These are phyloP conservation scores for Rhodotorula diobovata DNA, from an alignment of 768 basidiomycete species.

Conservation along the genomic window DNA sequence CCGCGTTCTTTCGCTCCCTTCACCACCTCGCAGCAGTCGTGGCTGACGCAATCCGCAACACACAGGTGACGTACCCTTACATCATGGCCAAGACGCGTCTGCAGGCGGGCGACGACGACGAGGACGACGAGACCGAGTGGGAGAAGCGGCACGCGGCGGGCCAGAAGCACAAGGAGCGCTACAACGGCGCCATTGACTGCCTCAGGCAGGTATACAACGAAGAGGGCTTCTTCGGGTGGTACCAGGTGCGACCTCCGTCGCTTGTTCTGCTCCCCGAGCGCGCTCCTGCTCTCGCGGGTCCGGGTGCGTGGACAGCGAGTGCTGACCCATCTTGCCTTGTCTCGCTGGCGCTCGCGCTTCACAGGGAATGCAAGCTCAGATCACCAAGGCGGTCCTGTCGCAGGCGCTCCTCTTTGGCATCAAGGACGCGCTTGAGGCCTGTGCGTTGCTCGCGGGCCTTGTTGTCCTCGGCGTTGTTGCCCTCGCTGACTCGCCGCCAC, in stretches of 20 bases:
- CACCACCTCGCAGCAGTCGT: too few relatives aligned
- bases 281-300: too few relatives aligned
- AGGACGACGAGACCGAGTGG: constrained; percentile 53
- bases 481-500: not conserved
- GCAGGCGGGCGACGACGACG: constrained; percentile 57
- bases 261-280: not conserved
- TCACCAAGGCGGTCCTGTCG: constrained; percentile 87
- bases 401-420: constrained; percentile 95
- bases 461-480: not conserved
- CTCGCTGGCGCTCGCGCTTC: not conserved
- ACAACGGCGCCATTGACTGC: constrained; percentile 71
- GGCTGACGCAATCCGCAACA: not conserved
- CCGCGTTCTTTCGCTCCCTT: not conserved
- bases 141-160: constrained; percentile 37
- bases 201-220: constrained; percentile 65
- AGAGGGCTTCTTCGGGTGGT: constrained; percentile 88
- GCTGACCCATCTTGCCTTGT: too few relatives aligned
- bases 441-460: constrained; percentile 3
- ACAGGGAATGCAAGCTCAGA: constrained; percentile 94
- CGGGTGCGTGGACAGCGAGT: too few relatives aligned
- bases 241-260: constrained; percentile 61
- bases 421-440: constrained; percentile 85
- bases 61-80: constrained; percentile 86
- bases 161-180: constrained; percentile 49
- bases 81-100: constrained; percentile 63